These are phyloP conservation scores for Chaetoscypha palmicola DNA, from an alignment of 2,329 filamentous ascomycete genomes.

Conservation along the genomic window DNA sequence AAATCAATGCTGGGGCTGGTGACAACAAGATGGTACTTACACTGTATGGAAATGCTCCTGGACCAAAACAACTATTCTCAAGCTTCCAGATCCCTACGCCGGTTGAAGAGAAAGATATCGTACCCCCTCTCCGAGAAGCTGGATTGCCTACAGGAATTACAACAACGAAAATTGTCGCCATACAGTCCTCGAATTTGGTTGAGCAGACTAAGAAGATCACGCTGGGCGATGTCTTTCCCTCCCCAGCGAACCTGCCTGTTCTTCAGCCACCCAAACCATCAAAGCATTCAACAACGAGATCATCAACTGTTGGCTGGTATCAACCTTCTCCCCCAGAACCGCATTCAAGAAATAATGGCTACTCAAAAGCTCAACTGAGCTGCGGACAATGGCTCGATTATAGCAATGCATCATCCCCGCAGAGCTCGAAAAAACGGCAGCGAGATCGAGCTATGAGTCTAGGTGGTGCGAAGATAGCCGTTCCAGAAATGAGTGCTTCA, in stretches of 20 bases:
- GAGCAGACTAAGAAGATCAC: slow-evolving; percentile 51
- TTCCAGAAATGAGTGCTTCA: slow-evolving; percentile 35
- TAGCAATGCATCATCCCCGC: slow-evolving; percentile 53
- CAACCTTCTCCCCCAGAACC: slow-evolving; percentile 29
- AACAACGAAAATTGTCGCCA: slow-evolving; percentile 57
- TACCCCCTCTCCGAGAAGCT: slow-evolving; percentile 51
- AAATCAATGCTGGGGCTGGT: slow-evolving; percentile 34
- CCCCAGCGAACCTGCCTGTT: slow-evolving; percentile 56
- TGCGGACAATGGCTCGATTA: slow-evolving; percentile 66
- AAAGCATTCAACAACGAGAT: slow-evolving; percentile 59
- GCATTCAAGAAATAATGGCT: slow-evolving; percentile 42
- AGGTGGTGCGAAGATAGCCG: slow-evolving; percentile 51
- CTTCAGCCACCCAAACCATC: slow-evolving; percentile 66
- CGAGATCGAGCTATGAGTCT: slow-evolving; percentile 65
- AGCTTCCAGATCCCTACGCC: slow-evolving; percentile 58
- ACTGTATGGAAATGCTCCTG: slow-evolving; percentile 66
- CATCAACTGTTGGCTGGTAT: slow-evolving; percentile 42
- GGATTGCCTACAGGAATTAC: slow-evolving; percentile 69
- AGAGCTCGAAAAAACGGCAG: slow-evolving; percentile 54
- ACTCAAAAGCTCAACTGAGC: slow-evolving; percentile 57
- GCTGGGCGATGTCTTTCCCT: slow-evolving; percentile 67
- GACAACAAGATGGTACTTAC: slow-evolving; percentile 61
- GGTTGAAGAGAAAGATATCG: slow-evolving; percentile 29
- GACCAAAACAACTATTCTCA: slow-evolving; percentile 75
- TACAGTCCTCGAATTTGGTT: slow-evolving; percentile 34